phyloP scores from a whole-genome alignment of 106 monocot genomes.

The Phalaenopsis equestris region DNA sequence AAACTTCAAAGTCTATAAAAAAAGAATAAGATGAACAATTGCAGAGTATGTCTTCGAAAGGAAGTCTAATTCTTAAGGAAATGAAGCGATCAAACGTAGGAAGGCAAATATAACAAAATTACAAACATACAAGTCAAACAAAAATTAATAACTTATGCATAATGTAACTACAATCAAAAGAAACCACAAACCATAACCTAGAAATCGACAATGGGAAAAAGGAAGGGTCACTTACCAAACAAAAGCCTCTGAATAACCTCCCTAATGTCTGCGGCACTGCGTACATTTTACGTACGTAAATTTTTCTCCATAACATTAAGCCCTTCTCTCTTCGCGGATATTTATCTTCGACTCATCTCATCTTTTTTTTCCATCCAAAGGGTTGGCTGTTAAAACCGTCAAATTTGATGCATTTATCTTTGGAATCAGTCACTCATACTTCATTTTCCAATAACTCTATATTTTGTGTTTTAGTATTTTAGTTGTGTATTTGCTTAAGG shows the following conservation, averaged over 20 bases:
- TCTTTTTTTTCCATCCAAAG: too few species aligned
- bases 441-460: too few species aligned
- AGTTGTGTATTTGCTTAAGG: too few species aligned
- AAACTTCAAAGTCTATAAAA: neutral
- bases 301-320: too few species aligned
- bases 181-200: neutral
- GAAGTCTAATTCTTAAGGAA: neutral
- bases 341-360: too few species aligned
- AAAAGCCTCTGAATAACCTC: conserved; percentile 11
- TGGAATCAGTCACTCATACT: too few species aligned
- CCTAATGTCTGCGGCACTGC: too few species aligned
- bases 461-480: too few species aligned
- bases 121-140: neutral
- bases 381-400: too few species aligned
- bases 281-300: too few species aligned
- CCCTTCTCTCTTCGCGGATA: too few species aligned
- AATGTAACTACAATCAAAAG: neutral
- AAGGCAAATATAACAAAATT: neutral
- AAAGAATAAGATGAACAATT: neutral
- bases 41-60: neutral
- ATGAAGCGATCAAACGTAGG: neutral
- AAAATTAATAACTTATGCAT: neutral
- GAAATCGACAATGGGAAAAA: neutral
- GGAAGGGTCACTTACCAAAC: conserved; percentile 47
- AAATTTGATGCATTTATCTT: too few species aligned